These are phyloP conservation scores for Pichia sp. DNA, from an alignment of 1,139 yeast species.

Conservation along the genomic window DNA sequence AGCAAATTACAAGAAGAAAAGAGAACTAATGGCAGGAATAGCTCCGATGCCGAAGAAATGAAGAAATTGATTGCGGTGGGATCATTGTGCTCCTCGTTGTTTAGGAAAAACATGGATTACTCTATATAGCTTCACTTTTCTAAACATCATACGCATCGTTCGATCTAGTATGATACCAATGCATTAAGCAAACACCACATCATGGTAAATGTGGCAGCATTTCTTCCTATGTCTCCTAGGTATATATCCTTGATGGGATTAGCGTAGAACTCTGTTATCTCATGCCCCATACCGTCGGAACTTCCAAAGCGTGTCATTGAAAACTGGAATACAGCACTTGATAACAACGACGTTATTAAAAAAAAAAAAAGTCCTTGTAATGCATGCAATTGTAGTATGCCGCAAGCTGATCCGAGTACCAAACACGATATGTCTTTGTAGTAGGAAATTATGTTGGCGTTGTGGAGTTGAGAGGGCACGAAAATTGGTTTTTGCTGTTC, in stretches of 20 bases:
- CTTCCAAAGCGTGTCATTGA: conserved; percentile 35
- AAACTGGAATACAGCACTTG: conserved; percentile 42
- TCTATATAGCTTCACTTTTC: conserved; percentile 1
- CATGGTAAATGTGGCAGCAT: conserved; percentile 69
- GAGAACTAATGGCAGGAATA: not conserved
- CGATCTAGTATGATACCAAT: conserved; percentile 29
- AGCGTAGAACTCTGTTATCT: conserved; percentile 40
- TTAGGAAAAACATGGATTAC: conserved; percentile 12
- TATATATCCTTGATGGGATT: conserved; percentile 56
- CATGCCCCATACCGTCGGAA: conserved; percentile 29
- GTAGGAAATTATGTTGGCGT: conserved; percentile 21
- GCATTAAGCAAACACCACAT: conserved; percentile 85
- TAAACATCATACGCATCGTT: not conserved
- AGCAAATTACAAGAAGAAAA: not conserved
- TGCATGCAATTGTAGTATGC: conserved; percentile 67
- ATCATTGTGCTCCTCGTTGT: conserved; percentile 12
- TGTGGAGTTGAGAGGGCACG: conserved; percentile 17
- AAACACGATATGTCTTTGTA: conserved; percentile 56
- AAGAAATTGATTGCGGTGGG: conserved; percentile 8
- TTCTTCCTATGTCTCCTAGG: conserved; percentile 51
- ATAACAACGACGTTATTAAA: conserved; percentile 43
- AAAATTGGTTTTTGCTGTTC: not conserved
- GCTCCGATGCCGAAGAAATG: conserved; percentile 2
- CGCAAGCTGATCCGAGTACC: conserved; percentile 67
- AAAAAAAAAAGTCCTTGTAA: conserved; percentile 60